phyloP scores from a whole-genome alignment of 768 basidiomycete genomes.

The Tremella yokohamensis region DNA sequence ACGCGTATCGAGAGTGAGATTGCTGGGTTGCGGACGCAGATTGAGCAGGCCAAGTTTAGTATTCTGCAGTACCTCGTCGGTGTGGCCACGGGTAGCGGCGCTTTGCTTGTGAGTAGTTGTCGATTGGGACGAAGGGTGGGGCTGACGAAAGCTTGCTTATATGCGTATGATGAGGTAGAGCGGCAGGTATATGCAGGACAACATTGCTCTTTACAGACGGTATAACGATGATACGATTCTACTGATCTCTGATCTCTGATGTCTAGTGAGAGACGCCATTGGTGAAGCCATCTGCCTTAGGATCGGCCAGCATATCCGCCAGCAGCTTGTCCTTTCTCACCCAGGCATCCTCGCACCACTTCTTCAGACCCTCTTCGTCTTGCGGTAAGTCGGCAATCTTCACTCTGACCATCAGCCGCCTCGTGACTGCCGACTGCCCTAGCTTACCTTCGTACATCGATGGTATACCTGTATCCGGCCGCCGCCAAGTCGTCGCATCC shows the following conservation, averaged over 20 bases:
- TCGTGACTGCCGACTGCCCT: not conserved
- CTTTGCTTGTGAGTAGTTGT: conserved; percentile 47
- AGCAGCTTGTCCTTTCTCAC: conserved; percentile 19
- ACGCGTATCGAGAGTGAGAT: conserved; percentile 96
- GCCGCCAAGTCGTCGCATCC: conserved; percentile 19
- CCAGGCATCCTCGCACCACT: conserved; percentile 36
- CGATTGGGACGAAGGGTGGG: not conserved
- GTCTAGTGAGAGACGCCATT: not conserved
- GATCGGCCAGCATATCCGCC: not conserved
- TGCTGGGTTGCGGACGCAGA: conserved; percentile 67
- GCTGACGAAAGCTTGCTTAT: conserved; percentile 32
- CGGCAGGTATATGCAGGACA: conserved; percentile 10
- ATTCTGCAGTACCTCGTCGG: conserved; percentile 54
- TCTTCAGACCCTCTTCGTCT: conserved; percentile 22
- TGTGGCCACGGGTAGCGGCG: conserved; percentile 49
- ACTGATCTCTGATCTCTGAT: not conserved
- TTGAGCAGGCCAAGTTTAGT: conserved; percentile 54
- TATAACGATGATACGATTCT: not conserved
- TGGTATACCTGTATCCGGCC: conserved; percentile 26
- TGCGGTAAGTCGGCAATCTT: conserved; percentile 28
- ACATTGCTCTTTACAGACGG: not conserved
- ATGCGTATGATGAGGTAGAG: conserved; percentile 38
- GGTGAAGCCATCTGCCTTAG: no score
- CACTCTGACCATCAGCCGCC: conserved; percentile 10
- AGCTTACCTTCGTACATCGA: conserved; percentile 29